Evolutionary conservation across 805 yeast genomes (phyloP).

Genomic region (Nakazawaea laoshanensis): DNA sequence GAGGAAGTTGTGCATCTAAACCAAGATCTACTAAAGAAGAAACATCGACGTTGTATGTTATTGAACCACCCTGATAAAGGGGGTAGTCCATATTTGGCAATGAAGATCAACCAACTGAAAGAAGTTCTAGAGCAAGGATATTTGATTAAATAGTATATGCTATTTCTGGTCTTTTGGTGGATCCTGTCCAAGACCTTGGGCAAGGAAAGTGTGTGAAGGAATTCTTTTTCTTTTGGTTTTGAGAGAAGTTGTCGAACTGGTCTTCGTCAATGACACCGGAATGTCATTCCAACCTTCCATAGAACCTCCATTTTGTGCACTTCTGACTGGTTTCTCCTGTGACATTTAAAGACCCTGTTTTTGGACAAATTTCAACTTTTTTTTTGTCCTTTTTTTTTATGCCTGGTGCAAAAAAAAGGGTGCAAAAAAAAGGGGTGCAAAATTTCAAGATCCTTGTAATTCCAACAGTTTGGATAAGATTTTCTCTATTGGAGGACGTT

Average conservation of each 20-base stretch:
- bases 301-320: conserved; percentile 8
- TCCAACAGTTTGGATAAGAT: conserved; percentile 43
- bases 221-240: conserved; percentile 5
- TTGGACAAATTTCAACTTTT: too few species aligned
- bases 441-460: conserved; percentile 20
- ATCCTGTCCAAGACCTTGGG: neutral
- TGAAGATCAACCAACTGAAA: conserved; percentile 83
- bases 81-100: conserved; percentile 74
- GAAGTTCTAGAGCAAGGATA: conserved; percentile 64
- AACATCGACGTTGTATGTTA: conserved; percentile 72
- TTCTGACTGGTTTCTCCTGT: neutral
- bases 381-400: too few species aligned
- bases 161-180: neutral
- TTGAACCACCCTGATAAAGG: conserved; percentile 86
- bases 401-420: too few species aligned
- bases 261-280: conserved; percentile 3
- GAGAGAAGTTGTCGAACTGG: conserved; percentile 1
- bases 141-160: conserved; percentile 21
- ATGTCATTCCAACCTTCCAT: conserved; percentile 12
- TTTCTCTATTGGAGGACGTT: conserved; percentile 58
- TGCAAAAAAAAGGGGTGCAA: too few species aligned
- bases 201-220: neutral
- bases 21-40: conserved; percentile 47
- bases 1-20: conserved; percentile 44
- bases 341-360: neutral